Conservation (phyloP, 805 yeast genomes). For the Saturnispora zaruensis region DNA sequence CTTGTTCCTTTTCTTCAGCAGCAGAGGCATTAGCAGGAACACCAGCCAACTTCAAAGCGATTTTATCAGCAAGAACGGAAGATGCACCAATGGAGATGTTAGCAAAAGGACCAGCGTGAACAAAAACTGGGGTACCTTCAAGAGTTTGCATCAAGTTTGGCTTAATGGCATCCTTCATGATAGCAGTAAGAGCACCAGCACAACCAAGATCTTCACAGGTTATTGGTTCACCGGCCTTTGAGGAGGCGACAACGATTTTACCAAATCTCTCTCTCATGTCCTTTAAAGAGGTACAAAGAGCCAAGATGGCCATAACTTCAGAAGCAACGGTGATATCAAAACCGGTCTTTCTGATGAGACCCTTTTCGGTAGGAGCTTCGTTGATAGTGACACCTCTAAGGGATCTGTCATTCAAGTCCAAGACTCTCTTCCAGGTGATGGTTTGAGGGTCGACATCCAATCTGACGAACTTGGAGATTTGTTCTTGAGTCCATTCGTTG, state of each 20-base stretch:
- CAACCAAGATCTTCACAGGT: conserved; percentile 93
- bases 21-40: conserved; percentile 35
- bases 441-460: conserved; percentile 85
- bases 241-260: conserved; percentile 79
- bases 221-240: conserved; percentile 65
- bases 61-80: conserved; percentile 85
- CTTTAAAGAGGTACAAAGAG: conserved; percentile 64
- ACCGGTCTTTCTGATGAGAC: conserved; percentile 76
- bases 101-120: conserved; percentile 98
- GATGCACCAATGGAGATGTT: conserved; percentile 96
- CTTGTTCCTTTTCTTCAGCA: conserved; percentile 30
- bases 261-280: conserved; percentile 89
- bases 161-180: conserved; percentile 91
- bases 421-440: conserved; percentile 87
- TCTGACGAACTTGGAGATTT: conserved; percentile 65
- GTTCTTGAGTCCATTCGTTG: conserved; percentile 69
- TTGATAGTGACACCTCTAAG: conserved; percentile 86
- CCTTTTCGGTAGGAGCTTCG: conserved; percentile 89
- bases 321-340: conserved; percentile 95
- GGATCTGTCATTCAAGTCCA: conserved; percentile 89
- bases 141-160: conserved; percentile 96
- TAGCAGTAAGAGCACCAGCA: conserved; percentile 93
- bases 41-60: conserved; percentile 87
- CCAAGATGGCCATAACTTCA: conserved; percentile 93
- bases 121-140: conserved; percentile 96